phyloP scores from a whole-genome alignment of 2,329 filamentous ascomycete species.

The Didymella glomerata region DNA sequence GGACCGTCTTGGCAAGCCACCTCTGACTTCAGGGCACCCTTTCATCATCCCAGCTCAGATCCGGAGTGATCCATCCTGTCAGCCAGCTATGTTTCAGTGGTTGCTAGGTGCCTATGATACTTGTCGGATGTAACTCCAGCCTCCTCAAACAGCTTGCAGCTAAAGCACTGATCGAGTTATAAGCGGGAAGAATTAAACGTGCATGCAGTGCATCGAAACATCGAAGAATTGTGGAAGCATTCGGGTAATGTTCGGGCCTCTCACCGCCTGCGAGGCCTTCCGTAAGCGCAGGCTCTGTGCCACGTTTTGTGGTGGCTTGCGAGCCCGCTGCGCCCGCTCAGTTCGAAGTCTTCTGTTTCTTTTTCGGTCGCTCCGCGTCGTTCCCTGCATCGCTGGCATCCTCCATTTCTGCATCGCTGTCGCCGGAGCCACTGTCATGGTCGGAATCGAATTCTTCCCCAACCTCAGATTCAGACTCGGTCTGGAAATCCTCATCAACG shows the following conservation, averaged over 20 bases:
- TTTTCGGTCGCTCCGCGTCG: conserved; percentile 67
- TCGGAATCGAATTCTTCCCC: conserved; percentile 95
- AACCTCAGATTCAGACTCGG: conserved; percentile 91
- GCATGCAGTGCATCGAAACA: conserved; percentile 33
- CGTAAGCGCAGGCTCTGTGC: conserved; percentile 5
- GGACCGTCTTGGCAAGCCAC: conserved; percentile 36
- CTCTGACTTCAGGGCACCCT: conserved; percentile 17
- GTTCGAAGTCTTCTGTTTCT: conserved; percentile 66
- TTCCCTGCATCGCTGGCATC: conserved; percentile 65
- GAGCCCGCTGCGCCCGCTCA: conserved; percentile 29
- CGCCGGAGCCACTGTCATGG: conserved; percentile 83
- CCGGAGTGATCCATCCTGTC: conserved; percentile 29
- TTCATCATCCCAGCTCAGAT: conserved; percentile 29
- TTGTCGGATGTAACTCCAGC: conserved; percentile 33
- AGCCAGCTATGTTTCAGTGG: conserved; percentile 27
- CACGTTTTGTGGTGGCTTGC: conserved; percentile 16
- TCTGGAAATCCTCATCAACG: conserved; percentile 94
- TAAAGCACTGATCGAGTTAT: conserved; percentile 19
- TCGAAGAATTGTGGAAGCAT: conserved; percentile 34
- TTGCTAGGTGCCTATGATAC: conserved; percentile 23
- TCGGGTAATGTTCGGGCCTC: conserved; percentile 30
- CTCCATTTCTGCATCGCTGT: conserved; percentile 69
- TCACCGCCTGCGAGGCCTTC: conserved; percentile 19
- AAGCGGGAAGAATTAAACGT: conserved; percentile 24
- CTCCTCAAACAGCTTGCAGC: conserved; percentile 8